Conservation (phyloP, 2,329 filamentous ascomycete genomes). For the Colletotrichum eleusines region DNA sequence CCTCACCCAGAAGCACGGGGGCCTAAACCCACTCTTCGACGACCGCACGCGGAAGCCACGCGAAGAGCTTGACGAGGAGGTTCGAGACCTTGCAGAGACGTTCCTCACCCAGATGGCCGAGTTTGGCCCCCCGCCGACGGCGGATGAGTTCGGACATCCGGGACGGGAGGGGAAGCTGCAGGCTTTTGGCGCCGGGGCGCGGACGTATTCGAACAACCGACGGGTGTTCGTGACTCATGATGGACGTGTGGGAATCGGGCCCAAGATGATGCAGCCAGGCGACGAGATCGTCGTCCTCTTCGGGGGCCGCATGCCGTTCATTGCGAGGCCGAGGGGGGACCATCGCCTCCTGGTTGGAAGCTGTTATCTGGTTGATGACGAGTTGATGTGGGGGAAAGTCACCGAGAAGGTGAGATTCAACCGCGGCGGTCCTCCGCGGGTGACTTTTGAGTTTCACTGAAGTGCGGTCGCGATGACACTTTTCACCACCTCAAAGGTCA, state of each 20-base stretch:
- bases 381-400: slow-evolving; percentile 40
- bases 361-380: slow-evolving; percentile 40
- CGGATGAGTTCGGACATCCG: neutral
- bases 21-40: slow-evolving; percentile 19
- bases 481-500: neutral
- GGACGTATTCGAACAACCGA: slow-evolving; percentile 21
- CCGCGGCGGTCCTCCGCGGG: slow-evolving; percentile 16
- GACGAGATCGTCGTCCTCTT: slow-evolving; percentile 40
- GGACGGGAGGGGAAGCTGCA: slow-evolving; percentile 19
- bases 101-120: slow-evolving; percentile 25
- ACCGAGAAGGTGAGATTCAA: slow-evolving; percentile 32
- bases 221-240: slow-evolving; percentile 30
- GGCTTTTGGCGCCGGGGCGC: slow-evolving; percentile 17
- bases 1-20: slow-evolving; percentile 19
- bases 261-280: slow-evolving; percentile 35
- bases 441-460: slow-evolving; percentile 32
- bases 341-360: slow-evolving; percentile 38
- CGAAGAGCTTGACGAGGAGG: slow-evolving; percentile 9
- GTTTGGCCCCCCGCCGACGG: slow-evolving; percentile 11
- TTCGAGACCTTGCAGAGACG: slow-evolving; percentile 13
- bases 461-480: neutral
- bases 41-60: neutral
- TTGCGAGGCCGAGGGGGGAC: slow-evolving; percentile 23
- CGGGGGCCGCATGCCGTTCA: slow-evolving; percentile 41
- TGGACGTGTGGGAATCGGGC: slow-evolving; percentile 39